These are phyloP conservation scores for Eucalyptus sp. DNA, from an alignment of 345 rosid genomes.

Conservation along the genomic window DNA sequence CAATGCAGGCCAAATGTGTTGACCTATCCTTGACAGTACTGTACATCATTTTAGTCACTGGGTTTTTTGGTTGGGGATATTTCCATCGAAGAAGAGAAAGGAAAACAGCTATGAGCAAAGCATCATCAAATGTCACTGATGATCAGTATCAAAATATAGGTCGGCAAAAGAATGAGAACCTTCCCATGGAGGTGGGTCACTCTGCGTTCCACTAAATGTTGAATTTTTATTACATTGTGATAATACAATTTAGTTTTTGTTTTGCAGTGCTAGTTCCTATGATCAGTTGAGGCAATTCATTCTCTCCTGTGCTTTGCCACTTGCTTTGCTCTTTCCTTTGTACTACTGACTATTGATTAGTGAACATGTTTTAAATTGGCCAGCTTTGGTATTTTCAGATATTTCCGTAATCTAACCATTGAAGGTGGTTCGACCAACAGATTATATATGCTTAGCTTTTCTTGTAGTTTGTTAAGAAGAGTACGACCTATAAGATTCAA, in stretches of 20 bases:
- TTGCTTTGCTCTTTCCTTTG: background rate
- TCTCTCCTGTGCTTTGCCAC: background rate
- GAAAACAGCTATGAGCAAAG: conserved; percentile 40
- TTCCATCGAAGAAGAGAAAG: conserved; percentile 45
- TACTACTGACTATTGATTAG: background rate
- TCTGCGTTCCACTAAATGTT: background rate
- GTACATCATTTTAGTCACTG: conserved; percentile 58
- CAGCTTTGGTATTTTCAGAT: background rate
- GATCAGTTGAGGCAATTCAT: background rate
- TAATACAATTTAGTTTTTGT: background rate
- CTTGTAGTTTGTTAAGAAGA: background rate
- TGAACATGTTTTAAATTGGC: background rate
- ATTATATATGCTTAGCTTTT: background rate
- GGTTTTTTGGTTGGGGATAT: conserved; percentile 75
- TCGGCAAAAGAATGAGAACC: conserved; percentile 48
- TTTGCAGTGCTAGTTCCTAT: background rate
- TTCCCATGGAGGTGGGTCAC: conserved; percentile 46
- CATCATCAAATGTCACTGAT: conserved; percentile 16
- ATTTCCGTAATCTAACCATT: background rate
- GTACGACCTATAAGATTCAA: background rate
- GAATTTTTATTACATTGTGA: background rate
- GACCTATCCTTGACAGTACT: conserved; percentile 63
- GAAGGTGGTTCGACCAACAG: background rate
- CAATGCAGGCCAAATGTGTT: conserved; percentile 71
- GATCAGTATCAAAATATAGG: conserved; percentile 23